Conservation (phyloP, 1,139 yeast species). For the Protomyces macrosporus region DNA sequence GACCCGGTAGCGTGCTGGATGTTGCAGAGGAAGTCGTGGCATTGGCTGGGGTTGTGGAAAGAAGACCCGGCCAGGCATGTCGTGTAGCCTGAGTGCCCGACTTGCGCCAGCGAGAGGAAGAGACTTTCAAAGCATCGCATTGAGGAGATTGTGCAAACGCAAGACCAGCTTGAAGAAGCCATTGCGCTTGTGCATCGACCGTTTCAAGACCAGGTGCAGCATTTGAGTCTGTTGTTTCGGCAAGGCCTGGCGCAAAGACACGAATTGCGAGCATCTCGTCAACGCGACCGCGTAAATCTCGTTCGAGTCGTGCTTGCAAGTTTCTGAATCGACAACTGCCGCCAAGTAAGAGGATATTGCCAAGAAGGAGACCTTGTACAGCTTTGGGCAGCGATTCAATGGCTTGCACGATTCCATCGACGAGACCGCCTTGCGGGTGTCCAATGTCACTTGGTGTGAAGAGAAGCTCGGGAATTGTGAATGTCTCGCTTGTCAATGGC, state of each 20-base stretch:
- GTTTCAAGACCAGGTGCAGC: neutral
- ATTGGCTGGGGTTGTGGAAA: neutral
- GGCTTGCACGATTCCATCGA: slow-evolving; percentile 68
- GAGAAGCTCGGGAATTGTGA: slow-evolving; percentile 77
- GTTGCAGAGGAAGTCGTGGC: neutral
- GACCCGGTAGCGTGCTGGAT: neutral
- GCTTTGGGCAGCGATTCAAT: slow-evolving; percentile 68
- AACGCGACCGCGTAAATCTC: slow-evolving; percentile 21
- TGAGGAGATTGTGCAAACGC: neutral
- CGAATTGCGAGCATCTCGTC: slow-evolving; percentile 6
- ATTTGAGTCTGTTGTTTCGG: neutral
- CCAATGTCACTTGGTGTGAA: slow-evolving; percentile 85
- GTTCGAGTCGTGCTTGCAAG: slow-evolving; percentile 48
- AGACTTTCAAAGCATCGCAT: neutral
- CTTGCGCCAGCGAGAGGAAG: slow-evolving; percentile 5
- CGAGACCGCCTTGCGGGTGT: slow-evolving; percentile 63
- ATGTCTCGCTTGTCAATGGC: slow-evolving; percentile 71
- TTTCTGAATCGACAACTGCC: slow-evolving; percentile 73
- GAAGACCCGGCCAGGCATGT: neutral
- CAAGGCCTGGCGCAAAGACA: neutral
- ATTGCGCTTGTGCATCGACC: neutral
- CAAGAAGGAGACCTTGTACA: slow-evolving; percentile 67
- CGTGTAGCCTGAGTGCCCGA: neutral
- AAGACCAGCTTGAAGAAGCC: neutral
- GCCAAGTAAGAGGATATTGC: slow-evolving; percentile 76